Conservation (phyloP, 2,329 filamentous ascomycete species). For the Fusarium sp. region DNA sequence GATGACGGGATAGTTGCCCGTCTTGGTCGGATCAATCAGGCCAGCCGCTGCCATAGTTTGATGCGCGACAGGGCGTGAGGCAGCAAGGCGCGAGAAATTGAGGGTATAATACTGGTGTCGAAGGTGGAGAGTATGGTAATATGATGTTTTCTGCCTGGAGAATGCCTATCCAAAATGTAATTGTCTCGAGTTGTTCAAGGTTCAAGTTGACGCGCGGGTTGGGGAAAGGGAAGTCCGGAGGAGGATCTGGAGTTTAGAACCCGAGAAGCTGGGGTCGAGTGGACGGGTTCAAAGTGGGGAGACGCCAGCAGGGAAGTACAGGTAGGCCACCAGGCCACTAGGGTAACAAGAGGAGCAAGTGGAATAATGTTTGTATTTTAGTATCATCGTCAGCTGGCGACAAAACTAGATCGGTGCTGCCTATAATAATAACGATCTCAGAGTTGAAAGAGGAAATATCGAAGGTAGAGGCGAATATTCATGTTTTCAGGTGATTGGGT, state of each 20-base stretch:
- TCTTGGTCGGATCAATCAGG: conserved; percentile 67
- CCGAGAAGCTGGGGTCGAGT: conserved; percentile 17
- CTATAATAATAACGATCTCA: background rate
- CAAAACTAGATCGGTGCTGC: background rate
- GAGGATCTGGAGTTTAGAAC: conserved; percentile 26
- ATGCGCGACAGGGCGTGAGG: conserved; percentile 1
- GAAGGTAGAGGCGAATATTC: background rate
- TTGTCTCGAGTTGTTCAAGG: conserved; percentile 1
- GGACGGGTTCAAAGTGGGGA: conserved; percentile 10
- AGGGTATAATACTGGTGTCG: background rate
- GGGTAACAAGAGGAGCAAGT: background rate
- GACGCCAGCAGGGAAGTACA: conserved; percentile 13
- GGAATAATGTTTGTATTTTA: background rate
- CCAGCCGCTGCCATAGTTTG: conserved; percentile 43
- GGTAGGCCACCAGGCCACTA: background rate
- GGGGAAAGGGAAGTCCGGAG: conserved; percentile 24
- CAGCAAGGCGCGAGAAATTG: background rate
- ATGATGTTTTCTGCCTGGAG: background rate
- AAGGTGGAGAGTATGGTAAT: background rate
- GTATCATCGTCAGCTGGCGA: too few relatives aligned
- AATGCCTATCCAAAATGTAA: background rate
- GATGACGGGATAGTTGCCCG: conserved; percentile 70
- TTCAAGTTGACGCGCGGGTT: conserved; percentile 21
- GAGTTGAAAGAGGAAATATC: background rate
- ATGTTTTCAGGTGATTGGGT: background rate